A percentile compares a stretch with the other conserved stretches of the same genome.
Conservation (phyloP, 1,284 basidiomycete genomes). For the Athelia sp. region DNA sequence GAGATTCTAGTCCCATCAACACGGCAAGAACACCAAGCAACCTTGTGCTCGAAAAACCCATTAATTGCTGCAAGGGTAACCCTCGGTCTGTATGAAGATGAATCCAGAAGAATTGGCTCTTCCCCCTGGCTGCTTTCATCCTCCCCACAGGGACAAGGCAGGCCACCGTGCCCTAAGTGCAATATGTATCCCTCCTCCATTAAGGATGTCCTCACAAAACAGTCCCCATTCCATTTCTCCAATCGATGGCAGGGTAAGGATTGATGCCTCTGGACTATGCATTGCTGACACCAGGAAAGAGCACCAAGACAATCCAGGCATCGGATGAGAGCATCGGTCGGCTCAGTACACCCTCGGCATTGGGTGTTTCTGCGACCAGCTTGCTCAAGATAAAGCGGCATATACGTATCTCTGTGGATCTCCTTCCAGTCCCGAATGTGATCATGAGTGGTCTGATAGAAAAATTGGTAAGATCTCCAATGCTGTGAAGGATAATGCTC, state of each 20-base stretch:
- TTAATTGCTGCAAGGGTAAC: not conserved
- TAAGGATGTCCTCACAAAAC: too few relatives aligned
- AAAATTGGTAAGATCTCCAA: not conserved
- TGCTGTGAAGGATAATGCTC: not conserved
- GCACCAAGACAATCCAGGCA: not conserved
- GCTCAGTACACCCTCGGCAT: not conserved
- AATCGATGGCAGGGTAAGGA: not conserved
- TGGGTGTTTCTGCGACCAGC: not conserved
- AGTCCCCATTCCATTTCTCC: not conserved
- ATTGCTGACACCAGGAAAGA: not conserved
- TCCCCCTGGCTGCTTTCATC: too few relatives aligned
- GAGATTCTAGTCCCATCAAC: too few relatives aligned
- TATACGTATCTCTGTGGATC: not conserved
- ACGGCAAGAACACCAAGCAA: conserved; percentile 2
- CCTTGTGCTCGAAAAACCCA: conserved; percentile 4
- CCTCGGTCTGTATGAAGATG: too few relatives aligned
- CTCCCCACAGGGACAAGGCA: too few relatives aligned
- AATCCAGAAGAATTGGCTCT: too few relatives aligned
- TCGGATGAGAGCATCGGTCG: not conserved
- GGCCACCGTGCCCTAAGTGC: too few relatives aligned
- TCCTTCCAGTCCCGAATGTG: not conserved
- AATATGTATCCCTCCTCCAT: too few relatives aligned
- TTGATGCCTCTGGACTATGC: not conserved
- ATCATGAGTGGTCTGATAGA: not conserved
- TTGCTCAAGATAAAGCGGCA: not conserved